Conservation (phyloP, 495 filamentous ascomycete species). For the Podospora sp. region DNA sequence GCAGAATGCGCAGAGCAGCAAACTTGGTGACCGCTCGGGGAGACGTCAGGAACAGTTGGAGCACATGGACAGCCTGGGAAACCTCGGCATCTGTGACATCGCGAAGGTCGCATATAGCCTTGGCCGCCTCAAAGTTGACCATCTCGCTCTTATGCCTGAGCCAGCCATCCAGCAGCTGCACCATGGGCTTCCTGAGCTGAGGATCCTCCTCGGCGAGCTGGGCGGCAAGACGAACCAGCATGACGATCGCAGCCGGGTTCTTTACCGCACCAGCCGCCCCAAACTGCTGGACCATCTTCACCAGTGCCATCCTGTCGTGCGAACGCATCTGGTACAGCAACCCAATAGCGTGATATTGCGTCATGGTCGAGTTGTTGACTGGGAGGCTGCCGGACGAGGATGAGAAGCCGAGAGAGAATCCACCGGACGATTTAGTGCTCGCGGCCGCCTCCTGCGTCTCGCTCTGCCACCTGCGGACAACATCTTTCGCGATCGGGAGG, state of each 20-base stretch:
- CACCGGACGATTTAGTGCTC: slow-evolving; percentile 79
- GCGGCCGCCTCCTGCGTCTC: slow-evolving; percentile 97
- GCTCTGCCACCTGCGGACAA: slow-evolving; percentile 97
- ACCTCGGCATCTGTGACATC: slow-evolving; percentile 93
- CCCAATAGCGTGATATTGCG: slow-evolving; percentile 98
- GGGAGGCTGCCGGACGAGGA: slow-evolving; percentile 70
- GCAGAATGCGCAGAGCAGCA: slow-evolving; percentile 93
- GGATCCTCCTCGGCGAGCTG: slow-evolving; percentile 94
- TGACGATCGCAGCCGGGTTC: slow-evolving; percentile 87
- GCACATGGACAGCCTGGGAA: slow-evolving; percentile 86
- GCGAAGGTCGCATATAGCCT: slow-evolving; percentile 92
- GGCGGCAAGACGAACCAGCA: slow-evolving; percentile 90
- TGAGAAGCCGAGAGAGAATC: slow-evolving; percentile 87
- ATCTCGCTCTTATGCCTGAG: slow-evolving; percentile 98
- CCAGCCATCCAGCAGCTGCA: slow-evolving; percentile 93
- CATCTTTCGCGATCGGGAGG: slow-evolving; percentile 90
- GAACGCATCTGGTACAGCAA: slow-evolving; percentile 97
- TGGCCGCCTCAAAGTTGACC: slow-evolving; percentile 99
- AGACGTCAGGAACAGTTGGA: slow-evolving; percentile 96
- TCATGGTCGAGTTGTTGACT: slow-evolving; percentile 85
- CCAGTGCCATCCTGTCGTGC: slow-evolving; percentile 95
- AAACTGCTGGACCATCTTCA: slow-evolving; percentile 99
- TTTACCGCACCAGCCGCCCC: slow-evolving; percentile 88
- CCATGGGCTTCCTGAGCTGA: slow-evolving; percentile 88
- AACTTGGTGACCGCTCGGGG: slow-evolving; percentile 97